Base-by-base conservation (phyloP, 2,329 filamentous ascomycete genomes). In the Aspergillus oerlinghausenensis region DNA sequence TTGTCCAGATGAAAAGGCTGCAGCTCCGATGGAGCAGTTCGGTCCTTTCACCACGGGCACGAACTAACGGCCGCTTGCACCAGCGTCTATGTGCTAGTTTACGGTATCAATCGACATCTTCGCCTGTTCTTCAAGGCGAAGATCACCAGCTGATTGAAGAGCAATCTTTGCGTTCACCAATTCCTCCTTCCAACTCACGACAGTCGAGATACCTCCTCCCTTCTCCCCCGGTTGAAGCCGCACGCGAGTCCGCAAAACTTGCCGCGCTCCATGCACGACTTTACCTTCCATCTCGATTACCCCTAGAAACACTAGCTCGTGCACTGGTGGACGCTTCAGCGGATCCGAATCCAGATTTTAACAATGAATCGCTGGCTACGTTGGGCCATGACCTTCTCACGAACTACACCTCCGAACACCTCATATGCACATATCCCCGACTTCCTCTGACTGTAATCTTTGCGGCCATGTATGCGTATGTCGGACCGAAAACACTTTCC, bases 211-310 rank as follows among this genome's bases (percentile, higher is more conserved):
- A 76, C 55, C 73, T 76, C 60, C 80, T 88, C 62, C 88, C 90
- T 53, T 93, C 90, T 67, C 90, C 91, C 63, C 83, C 83, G 54
- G 85, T 86, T 63, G 78, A 83, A 66, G 81, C 82, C 63, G 88
- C 91, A 47, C 77, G 81, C 58, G 75, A 80, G 63, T 97, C 93
- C 49, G 87, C 92, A 60, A 97, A 97, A 79, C 88, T 99, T 66
- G 87, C 92, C 62, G 92, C 94, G 63, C 85, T 99, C 49, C 92
- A 97, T 75, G 90, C 92, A 66, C 89, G 94, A 74, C 84, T 99
- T 60, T 85, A 86, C 43, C 85, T 99, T 55, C 88, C 92, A 25
- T 82, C 84, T 60, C 89, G 88, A 75, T 83, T 97, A 61, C 93
- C 94, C 38, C 77, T 96, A 58, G 83, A 94, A 78, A 93, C 90